Percentiles rank a stretch among this genome's conserved stretches.
Evolutionary conservation across 106 monocot genomes (phyloP).

Genomic region (Vanilla planifolia): DNA sequence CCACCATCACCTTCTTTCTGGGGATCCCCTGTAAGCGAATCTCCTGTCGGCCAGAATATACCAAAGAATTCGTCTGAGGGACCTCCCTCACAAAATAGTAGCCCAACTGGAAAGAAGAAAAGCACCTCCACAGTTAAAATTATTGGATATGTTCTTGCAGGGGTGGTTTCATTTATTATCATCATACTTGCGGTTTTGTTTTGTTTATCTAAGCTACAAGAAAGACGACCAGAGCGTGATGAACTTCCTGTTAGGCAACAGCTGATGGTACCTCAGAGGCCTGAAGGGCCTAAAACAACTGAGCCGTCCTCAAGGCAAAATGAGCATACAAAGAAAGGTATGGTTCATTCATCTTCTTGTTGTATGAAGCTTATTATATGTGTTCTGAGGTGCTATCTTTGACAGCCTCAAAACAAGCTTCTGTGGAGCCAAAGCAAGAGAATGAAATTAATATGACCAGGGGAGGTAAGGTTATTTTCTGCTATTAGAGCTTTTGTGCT

Average conservation of each 20-base stretch:
- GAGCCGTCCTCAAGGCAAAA: conserved; percentile 21
- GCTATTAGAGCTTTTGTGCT: neutral
- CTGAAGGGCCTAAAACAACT: conserved; percentile 30
- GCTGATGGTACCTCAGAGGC: conserved; percentile 14
- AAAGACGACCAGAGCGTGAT: conserved; percentile 43
- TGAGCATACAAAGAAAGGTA: conserved; percentile 41
- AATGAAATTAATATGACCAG: conserved; percentile 18
- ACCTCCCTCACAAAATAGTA: conserved; percentile 16
- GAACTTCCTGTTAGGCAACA: conserved; percentile 29
- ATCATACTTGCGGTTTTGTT: conserved; percentile 42
- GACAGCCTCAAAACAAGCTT: conserved; percentile 34
- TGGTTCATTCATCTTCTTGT: neutral
- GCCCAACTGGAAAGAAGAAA: conserved; percentile 14
- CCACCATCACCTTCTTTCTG: conserved; percentile 27
- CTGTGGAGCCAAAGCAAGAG: conserved; percentile 25
- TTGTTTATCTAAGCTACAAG: conserved; percentile 63
- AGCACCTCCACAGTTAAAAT: conserved; percentile 45
- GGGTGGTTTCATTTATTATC: conserved; percentile 42
- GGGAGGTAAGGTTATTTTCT: conserved; percentile 13
- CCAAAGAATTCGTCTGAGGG: conserved; percentile 32
- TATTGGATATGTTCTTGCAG: conserved; percentile 55
- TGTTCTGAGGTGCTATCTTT: neutral
- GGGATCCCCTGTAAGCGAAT: too few relatives aligned
- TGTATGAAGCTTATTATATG: neutral
- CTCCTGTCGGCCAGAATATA: conserved; percentile 22